phyloP scores from a whole-genome alignment of 2,329 filamentous ascomycete species.

The Scortechinia acanthostroma region DNA sequence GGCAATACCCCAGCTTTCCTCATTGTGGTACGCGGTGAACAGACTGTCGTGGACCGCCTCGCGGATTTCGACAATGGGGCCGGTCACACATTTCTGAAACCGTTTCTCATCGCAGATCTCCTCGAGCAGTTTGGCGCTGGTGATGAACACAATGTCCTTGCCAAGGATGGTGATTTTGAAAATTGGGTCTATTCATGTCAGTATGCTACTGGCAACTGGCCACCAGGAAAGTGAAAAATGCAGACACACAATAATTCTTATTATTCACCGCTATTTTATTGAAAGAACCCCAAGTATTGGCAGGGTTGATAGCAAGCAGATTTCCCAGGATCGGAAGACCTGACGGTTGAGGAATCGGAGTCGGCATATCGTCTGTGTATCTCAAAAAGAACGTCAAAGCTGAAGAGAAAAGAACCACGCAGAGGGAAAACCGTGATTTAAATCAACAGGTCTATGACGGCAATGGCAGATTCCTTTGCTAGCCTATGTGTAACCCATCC shows the following conservation, averaged over 20 bases:
- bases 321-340: slow-evolving; percentile 42
- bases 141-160: slow-evolving; percentile 29
- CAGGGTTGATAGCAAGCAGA: slow-evolving; percentile 36
- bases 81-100: slow-evolving; percentile 44
- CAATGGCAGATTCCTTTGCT: no score
- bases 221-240: background rate
- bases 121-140: slow-evolving; percentile 27
- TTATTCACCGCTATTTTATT: slow-evolving; percentile 35
- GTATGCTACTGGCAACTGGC: slow-evolving; percentile 7
- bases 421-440: no score
- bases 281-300: slow-evolving; percentile 39
- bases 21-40: slow-evolving; percentile 25
- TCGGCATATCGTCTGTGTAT: no score
- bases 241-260: slow-evolving; percentile 31
- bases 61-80: slow-evolving; percentile 42
- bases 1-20: background rate
- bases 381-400: no score
- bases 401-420: no score
- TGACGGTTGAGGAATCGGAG: slow-evolving; percentile 38
- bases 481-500: no score
- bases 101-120: slow-evolving; percentile 41
- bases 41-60: slow-evolving; percentile 38
- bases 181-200: slow-evolving; percentile 17
- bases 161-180: slow-evolving; percentile 32
- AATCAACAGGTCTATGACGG: no score